Evolutionary conservation across 257 asterid species (phyloP).

Genomic region (Solanum virginianum): DNA sequence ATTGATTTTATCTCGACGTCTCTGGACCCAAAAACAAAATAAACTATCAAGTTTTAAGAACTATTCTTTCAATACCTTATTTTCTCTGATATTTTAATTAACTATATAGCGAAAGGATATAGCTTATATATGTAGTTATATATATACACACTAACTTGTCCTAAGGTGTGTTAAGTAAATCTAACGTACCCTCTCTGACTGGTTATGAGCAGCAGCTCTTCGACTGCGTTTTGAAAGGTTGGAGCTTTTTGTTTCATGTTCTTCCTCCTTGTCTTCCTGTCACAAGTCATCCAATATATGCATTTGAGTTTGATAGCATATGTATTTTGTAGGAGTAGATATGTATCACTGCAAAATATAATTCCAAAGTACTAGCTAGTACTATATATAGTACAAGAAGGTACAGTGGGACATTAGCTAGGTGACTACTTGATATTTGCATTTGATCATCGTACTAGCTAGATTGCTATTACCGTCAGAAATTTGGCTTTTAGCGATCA

Average conservation of each 20-base stretch:
- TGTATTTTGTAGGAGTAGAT: neutral
- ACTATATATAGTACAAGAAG: neutral
- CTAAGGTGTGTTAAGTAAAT: neutral
- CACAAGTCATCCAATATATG: neutral
- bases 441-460: neutral
- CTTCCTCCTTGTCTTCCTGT: constrained; percentile 24
- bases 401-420: neutral
- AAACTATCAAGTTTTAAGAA: neutral
- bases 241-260: constrained; percentile 15
- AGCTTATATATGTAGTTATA: neutral
- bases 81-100: too few relatives aligned
- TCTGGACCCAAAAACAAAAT: constrained; percentile 9
- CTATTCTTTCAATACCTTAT: neutral
- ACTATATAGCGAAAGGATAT: neutral
- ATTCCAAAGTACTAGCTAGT: neutral
- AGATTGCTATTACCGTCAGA: neutral
- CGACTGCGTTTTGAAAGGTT: constrained; percentile 33
- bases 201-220: constrained; percentile 55
- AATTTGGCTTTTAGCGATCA: neutral
- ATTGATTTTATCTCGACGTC: constrained; percentile 65
- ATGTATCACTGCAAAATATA: neutral
- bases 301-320: neutral
- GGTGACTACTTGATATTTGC: neutral
- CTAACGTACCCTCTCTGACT: constrained; percentile 51
- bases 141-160: neutral